Evolutionary conservation across 2,329 filamentous ascomycete genomes (phyloP).

Genomic region (Peltaster fructicola): DNA sequence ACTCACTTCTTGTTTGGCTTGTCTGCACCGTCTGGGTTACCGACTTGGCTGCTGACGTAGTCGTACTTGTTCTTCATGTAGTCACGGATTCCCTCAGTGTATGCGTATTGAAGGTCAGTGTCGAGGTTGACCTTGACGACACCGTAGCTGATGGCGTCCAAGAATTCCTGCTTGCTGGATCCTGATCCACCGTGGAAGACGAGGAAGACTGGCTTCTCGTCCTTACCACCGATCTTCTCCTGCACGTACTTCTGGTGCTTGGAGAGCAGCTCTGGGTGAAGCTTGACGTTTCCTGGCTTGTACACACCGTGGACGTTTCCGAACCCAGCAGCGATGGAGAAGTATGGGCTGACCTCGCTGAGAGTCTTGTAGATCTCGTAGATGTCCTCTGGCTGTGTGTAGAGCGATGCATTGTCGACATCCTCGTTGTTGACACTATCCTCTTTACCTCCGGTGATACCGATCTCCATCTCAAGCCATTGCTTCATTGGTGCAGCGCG

Average conservation of each 20-base stretch:
- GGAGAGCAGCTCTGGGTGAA: slow-evolving; percentile 84
- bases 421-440: slow-evolving; percentile 97
- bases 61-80: slow-evolving; percentile 91
- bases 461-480: slow-evolving; percentile 97
- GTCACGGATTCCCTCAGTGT: slow-evolving; percentile 82
- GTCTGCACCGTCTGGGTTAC: slow-evolving; percentile 87
- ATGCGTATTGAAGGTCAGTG: slow-evolving; percentile 93
- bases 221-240: slow-evolving; percentile 52
- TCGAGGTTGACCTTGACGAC: slow-evolving; percentile 99
- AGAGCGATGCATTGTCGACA: slow-evolving; percentile 90
- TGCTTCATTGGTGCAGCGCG: slow-evolving; percentile 93
- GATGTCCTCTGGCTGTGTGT: slow-evolving; percentile 96
- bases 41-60: slow-evolving; percentile 71
- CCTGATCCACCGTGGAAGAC: slow-evolving; percentile 98
- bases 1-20: slow-evolving; percentile 92
- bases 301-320: slow-evolving; percentile 99
- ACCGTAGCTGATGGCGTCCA: slow-evolving; percentile 74
- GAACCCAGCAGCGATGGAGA: slow-evolving; percentile 95
- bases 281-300: slow-evolving; percentile 93
- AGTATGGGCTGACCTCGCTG: slow-evolving; percentile 75
- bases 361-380: slow-evolving; percentile 79
- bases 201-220: slow-evolving; percentile 91
- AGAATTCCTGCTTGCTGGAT: slow-evolving; percentile 78
- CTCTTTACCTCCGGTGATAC: slow-evolving; percentile 93
- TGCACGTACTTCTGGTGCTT: slow-evolving; percentile 93